These are phyloP conservation scores for Tuber umbilicatum DNA, from an alignment of 495 filamentous ascomycete genomes.

Conservation along the genomic window DNA sequence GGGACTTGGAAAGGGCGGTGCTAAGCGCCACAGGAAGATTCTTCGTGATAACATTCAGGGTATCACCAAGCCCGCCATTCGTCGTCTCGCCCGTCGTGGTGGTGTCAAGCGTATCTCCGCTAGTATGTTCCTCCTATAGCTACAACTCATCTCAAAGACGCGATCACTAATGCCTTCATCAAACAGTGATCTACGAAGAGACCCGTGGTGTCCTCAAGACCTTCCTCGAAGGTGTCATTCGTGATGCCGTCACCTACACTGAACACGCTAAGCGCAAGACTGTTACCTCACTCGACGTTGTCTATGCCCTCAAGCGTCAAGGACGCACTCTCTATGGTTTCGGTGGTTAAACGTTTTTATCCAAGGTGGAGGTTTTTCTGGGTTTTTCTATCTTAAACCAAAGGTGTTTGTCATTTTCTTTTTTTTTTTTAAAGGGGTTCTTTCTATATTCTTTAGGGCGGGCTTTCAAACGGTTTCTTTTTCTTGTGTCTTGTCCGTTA, in stretches of 20 bases:
- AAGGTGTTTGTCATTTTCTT: background rate
- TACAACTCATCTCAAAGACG: conserved; percentile 13
- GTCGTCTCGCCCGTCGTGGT: conserved; percentile 98
- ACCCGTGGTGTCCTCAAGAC: conserved; percentile 99
- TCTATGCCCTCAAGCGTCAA: conserved; percentile 92
- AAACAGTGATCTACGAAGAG: conserved; percentile 89
- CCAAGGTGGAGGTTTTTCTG: background rate
- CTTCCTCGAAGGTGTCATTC: conserved; percentile 99
- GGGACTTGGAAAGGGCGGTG: conserved; percentile 77
- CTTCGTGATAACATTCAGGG: conserved; percentile 98
- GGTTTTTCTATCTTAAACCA: conserved; percentile 4
- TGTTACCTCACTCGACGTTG: conserved; percentile 88
- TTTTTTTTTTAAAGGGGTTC: conserved; percentile 1
- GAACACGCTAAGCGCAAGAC: conserved; percentile 98
- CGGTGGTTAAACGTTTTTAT: conserved; percentile 65
- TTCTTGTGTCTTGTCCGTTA: background rate
- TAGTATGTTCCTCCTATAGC: conserved; percentile 53
- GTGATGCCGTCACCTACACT: conserved; percentile 96
- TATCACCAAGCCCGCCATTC: conserved; percentile 99
- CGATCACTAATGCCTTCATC: background rate
- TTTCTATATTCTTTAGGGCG: conserved; percentile 4
- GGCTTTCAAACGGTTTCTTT: conserved; percentile 4
- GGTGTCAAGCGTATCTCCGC: conserved; percentile 99
- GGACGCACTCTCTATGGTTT: conserved; percentile 97
- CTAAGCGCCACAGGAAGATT: conserved; percentile 98